Percentiles rank a stretch among this genome's conserved stretches.
phyloP scores from a whole-genome alignment of 1,284 basidiomycete species.

The Tremellales sp. region DNA sequence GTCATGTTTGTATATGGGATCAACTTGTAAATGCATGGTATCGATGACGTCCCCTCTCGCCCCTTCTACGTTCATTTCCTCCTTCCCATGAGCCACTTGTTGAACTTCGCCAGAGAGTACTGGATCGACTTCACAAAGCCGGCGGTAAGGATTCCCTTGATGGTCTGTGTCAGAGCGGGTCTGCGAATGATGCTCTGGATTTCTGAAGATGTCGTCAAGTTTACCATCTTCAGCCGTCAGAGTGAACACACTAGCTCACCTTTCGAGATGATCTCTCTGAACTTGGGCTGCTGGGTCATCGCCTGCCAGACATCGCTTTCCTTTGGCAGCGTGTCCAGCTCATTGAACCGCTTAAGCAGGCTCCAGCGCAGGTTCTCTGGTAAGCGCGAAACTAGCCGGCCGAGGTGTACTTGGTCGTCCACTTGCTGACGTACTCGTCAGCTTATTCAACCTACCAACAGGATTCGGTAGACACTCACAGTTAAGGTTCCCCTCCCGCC shows the following conservation, averaged over 20 bases:
- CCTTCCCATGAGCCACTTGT: constrained; percentile 68
- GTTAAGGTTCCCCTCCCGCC: constrained; percentile 15
- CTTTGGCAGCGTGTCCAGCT: too few relatives aligned
- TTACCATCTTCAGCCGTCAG: not conserved
- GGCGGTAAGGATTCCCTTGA: constrained; percentile 82
- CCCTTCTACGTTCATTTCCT: constrained; percentile 4
- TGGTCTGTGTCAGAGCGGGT: constrained; percentile 75
- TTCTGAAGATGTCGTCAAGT: constrained; percentile 54
- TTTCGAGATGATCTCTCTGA: constrained; percentile 58
- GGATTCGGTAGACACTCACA: constrained; percentile 21
- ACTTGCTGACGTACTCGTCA: constrained; percentile 63
- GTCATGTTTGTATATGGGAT: not conserved
- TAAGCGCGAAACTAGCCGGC: constrained; percentile 68
- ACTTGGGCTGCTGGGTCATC: constrained; percentile 61
- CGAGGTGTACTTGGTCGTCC: constrained; percentile 59
- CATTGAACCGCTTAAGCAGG: constrained; percentile 22
- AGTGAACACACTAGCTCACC: constrained; percentile 52
- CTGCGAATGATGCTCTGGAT: constrained; percentile 71
- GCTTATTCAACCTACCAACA: not conserved
- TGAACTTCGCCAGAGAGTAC: constrained; percentile 70
- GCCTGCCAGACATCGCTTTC: constrained; percentile 74
- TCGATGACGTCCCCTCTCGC: not conserved
- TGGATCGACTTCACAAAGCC: constrained; percentile 72
- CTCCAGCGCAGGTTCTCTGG: constrained; percentile 57
- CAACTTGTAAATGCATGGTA: constrained; percentile 7